Conservation (phyloP, 495 filamentous ascomycete species). For the Aspergillus sparsus region DNA sequence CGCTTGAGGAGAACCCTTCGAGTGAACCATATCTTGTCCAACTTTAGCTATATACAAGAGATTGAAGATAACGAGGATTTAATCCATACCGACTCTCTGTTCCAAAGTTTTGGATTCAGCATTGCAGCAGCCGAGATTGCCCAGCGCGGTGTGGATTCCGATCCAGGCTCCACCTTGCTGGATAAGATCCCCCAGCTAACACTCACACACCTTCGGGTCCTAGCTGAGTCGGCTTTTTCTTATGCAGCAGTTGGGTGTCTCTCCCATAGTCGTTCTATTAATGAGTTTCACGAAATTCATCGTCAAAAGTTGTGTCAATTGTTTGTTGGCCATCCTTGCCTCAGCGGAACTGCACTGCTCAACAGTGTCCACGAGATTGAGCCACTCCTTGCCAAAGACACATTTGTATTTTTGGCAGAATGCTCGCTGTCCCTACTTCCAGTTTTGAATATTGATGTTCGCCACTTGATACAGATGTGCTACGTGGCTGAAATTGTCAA, state of each 20-base stretch:
- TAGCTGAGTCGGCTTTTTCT: conserved; percentile 83
- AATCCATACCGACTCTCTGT: conserved; percentile 66
- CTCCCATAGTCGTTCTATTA: conserved; percentile 57
- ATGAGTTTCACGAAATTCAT: conserved; percentile 69
- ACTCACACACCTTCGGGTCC: conserved; percentile 84
- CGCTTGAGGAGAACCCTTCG: conserved; percentile 76
- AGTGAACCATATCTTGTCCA: conserved; percentile 64
- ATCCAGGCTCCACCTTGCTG: conserved; percentile 73
- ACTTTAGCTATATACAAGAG: conserved; percentile 45
- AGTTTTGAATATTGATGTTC: conserved; percentile 70
- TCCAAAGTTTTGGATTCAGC: conserved; percentile 77
- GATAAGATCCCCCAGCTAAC: conserved; percentile 80
- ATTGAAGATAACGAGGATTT: conserved; percentile 50
- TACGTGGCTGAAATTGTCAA: conserved; percentile 91
- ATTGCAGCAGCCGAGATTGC: conserved; percentile 90
- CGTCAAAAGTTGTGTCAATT: conserved; percentile 76
- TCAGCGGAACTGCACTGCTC: conserved; percentile 38
- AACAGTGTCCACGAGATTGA: conserved; percentile 53
- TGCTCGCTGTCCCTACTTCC: conserved; percentile 69
- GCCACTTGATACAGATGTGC: conserved; percentile 83
- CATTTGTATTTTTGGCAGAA: conserved; percentile 84
- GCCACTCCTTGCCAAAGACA: conserved; percentile 74
- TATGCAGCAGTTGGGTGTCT: conserved; percentile 78
- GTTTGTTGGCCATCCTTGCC: conserved; percentile 60
- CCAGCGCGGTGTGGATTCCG: conserved; percentile 80